Base-by-base conservation (phyloP, 345 rosid species). In the Camelina neglecta region DNA sequence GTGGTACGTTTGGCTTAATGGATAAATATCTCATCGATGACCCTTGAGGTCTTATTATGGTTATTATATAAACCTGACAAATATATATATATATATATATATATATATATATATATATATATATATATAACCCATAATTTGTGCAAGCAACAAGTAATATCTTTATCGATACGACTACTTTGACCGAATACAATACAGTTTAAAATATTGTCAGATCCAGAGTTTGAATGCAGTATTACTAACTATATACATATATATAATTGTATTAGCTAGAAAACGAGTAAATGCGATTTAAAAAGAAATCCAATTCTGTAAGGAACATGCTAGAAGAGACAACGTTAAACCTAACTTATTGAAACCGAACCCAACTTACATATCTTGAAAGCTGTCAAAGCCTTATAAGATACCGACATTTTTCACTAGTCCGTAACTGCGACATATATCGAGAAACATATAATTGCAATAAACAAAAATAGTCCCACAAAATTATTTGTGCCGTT, bases 21-120 rank as follows among this genome's bases (percentile, higher is more conserved):
- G 80, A 76, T 76, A 69, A 62, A 45, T 54, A 69, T 76, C 70
- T 69, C 11, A 54, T 69, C 21, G 11, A 76, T 54, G 69, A 35
- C 80, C 54, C 63, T 76, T 76, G 56, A 31, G 65, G 35, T 54
- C 41, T 69, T 69, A 16, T 42, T 12, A 74, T 66, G 59, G 72
- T 11, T 47, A 29, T 29, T 50, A 29, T 26, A 45, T 65, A 47
- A 47, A n/a, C 3, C 16, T 21, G 18, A 60, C 49, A 39, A 21
- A 10, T 4, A n/a, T 2, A n/a, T 26, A 10, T 41, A 1, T 33
- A 33, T 33, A 6, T 33, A 33, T 24, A 24, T 26, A 12, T 21
- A 15, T 44, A 21, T n/a, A n/a, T n/a, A 10, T 4, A n/a, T 2
- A n/a, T 26, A 10, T 41, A 1, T 33, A 33, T 33, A 6, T 33